A percentile compares a stretch with the other conserved stretches of the same genome.
Conservation (phyloP, 1,284 basidiomycete genomes). For the Kalmanozyma brasiliensis region DNA sequence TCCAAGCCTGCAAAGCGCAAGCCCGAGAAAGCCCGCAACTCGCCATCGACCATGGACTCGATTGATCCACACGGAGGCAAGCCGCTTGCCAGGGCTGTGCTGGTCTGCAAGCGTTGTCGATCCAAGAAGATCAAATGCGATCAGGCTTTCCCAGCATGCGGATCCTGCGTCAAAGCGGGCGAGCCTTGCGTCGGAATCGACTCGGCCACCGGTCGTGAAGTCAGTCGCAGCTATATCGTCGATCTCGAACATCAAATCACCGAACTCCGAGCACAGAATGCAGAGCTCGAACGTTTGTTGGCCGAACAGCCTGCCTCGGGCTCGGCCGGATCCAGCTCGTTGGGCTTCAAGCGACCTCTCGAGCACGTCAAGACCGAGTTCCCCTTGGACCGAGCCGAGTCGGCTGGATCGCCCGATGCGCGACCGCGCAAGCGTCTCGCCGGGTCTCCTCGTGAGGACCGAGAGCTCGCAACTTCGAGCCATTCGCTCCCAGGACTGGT, state of each 20-base stretch:
- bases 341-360: slow-evolving; percentile 28
- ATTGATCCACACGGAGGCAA: slow-evolving; percentile 22
- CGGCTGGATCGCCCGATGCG: slow-evolving; percentile 12
- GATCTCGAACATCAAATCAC: slow-evolving; percentile 45
- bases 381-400: slow-evolving; percentile 23
- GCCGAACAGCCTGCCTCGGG: slow-evolving; percentile 10
- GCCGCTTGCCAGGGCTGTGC: slow-evolving; percentile 41
- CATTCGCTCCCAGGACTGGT: slow-evolving; percentile 25
- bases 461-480: neutral
- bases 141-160: slow-evolving; percentile 48
- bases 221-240: slow-evolving; percentile 48
- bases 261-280: slow-evolving; percentile 38
- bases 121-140: slow-evolving; percentile 56
- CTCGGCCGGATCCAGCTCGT: slow-evolving; percentile 5
- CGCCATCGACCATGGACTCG: slow-evolving; percentile 12
- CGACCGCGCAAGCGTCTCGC: slow-evolving; percentile 27
- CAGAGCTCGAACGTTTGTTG: slow-evolving; percentile 33
- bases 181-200: slow-evolving; percentile 50
- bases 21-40: slow-evolving; percentile 14
- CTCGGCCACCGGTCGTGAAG: slow-evolving; percentile 47
- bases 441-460: slow-evolving; percentile 12
- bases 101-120: slow-evolving; percentile 48
- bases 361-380: slow-evolving; percentile 36
- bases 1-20: slow-evolving; percentile 30
- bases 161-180: slow-evolving; percentile 49